A percentile compares a stretch with the other conserved stretches of the same genome.
These are phyloP conservation scores for Fragaria nilgerrensis DNA, from an alignment of 306 rosid genomes.

Conservation along the genomic window DNA sequence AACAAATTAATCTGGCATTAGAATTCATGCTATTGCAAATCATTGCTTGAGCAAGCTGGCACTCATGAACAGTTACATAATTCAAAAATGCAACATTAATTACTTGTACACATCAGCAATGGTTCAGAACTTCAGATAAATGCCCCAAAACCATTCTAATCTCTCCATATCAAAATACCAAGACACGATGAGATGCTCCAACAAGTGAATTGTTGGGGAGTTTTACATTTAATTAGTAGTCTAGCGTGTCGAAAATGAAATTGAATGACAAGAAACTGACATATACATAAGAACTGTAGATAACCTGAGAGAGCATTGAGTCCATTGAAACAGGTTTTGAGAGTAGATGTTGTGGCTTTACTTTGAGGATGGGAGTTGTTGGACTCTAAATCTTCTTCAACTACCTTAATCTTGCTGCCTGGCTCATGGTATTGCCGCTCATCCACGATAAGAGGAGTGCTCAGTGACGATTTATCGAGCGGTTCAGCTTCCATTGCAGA, in stretches of 20 bases:
- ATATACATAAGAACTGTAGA: background rate
- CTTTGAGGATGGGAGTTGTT: background rate
- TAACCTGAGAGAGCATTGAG: conserved; percentile 41
- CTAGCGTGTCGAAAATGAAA: background rate
- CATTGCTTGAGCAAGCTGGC: background rate
- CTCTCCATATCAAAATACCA: background rate
- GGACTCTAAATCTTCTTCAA: conserved; percentile 28
- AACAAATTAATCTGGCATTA: background rate
- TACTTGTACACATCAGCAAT: background rate
- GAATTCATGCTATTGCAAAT: background rate
- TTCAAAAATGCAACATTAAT: background rate
- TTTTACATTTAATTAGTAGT: background rate
- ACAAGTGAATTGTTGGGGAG: background rate
- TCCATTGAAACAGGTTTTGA: conserved; percentile 43
- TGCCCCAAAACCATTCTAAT: background rate
- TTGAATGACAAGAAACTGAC: background rate
- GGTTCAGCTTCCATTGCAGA: conserved; percentile 24
- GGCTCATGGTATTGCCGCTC: conserved; percentile 15
- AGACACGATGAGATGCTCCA: background rate
- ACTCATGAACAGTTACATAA: background rate
- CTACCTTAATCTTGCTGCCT: background rate
- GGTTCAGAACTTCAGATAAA: background rate
- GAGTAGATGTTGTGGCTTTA: conserved; percentile 24
- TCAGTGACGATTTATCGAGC: conserved; percentile 11
- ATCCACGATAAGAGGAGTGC: conserved; percentile 30